Conservation (phyloP, 2,329 filamentous ascomycete genomes). For the Paraconiothyrium sp. region DNA sequence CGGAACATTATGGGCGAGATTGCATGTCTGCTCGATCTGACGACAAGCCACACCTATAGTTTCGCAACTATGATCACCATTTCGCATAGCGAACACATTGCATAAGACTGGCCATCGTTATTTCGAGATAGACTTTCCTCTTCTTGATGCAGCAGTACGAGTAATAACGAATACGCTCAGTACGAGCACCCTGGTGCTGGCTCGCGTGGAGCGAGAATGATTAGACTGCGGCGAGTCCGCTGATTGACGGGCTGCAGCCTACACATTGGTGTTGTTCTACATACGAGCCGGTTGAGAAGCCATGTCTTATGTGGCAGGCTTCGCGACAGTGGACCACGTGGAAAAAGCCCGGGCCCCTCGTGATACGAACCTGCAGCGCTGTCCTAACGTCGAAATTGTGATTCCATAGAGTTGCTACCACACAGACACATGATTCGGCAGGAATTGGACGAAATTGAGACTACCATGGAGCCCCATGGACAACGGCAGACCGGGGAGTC, state of each 20-base stretch:
- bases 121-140: slow-evolving; percentile 3
- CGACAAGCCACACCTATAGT: slow-evolving; percentile 19
- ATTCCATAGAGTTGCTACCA: neutral
- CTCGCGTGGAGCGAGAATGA: slow-evolving; percentile 20
- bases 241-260: slow-evolving; percentile 30
- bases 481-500: neutral
- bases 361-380: neutral
- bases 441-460: neutral
- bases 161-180: slow-evolving; percentile 26
- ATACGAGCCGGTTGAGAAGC: slow-evolving; percentile 1
- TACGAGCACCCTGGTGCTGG: slow-evolving; percentile 29
- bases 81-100: slow-evolving; percentile 14
- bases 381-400: neutral
- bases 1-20: slow-evolving; percentile 47
- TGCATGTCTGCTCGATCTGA: slow-evolving; percentile 21
- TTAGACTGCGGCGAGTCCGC: slow-evolving; percentile 38
- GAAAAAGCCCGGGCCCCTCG: neutral
- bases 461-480: neutral
- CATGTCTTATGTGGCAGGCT: slow-evolving; percentile 10
- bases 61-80: slow-evolving; percentile 21
- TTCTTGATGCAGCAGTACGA: slow-evolving; percentile 20
- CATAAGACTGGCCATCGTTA: slow-evolving; percentile 38
- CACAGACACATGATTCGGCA: too few relatives aligned
- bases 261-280: slow-evolving; percentile 14
- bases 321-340: slow-evolving; percentile 4